A percentile compares a stretch with the other conserved stretches of the same genome.
These are phyloP conservation scores for Penicillium sp. DNA, from an alignment of 2,329 filamentous ascomycete species.

Conservation along the genomic window DNA sequence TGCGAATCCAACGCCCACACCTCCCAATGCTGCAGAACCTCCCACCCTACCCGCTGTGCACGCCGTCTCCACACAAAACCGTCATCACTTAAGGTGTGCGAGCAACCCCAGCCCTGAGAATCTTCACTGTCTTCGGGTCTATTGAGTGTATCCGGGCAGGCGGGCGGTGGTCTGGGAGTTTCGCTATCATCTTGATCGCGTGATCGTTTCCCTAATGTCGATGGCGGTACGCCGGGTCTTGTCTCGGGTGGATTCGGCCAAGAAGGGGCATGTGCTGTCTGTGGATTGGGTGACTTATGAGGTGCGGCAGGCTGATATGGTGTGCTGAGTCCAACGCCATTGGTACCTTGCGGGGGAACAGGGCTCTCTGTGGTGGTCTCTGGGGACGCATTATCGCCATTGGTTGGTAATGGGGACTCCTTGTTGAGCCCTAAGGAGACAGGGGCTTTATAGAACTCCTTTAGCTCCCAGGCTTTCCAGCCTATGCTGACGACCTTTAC, in stretches of 20 bases:
- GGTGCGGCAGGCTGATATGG: not conserved
- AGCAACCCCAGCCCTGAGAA: not conserved
- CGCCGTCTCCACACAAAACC: slow-evolving; percentile 32
- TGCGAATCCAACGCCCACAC: slow-evolving; percentile 45
- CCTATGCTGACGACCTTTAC: slow-evolving; percentile 39
- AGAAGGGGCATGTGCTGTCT: not conserved
- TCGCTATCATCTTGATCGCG: slow-evolving; percentile 19
- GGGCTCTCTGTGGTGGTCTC: not conserved
- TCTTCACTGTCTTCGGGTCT: not conserved
- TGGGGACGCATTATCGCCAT: slow-evolving; percentile 7
- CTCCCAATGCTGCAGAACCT: slow-evolving; percentile 43
- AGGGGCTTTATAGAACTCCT: slow-evolving; percentile 36
- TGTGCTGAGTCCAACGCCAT: not conserved
- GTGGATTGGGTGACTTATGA: not conserved
- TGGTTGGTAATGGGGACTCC: slow-evolving; percentile 13
- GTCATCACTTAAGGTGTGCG: slow-evolving; percentile 14
- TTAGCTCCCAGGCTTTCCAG: slow-evolving; percentile 40
- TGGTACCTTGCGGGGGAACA: not conserved
- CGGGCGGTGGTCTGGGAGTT: not conserved
- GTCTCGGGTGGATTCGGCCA: not conserved
- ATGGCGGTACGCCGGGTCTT: slow-evolving; percentile 10
- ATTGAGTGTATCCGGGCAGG: not conserved
- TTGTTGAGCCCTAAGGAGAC: slow-evolving; percentile 6
- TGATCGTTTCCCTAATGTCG: slow-evolving; percentile 26
- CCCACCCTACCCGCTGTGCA: slow-evolving; percentile 39